Conservation (phyloP, 2,329 filamentous ascomycete genomes). For the Dothiorella sarmentorum region DNA sequence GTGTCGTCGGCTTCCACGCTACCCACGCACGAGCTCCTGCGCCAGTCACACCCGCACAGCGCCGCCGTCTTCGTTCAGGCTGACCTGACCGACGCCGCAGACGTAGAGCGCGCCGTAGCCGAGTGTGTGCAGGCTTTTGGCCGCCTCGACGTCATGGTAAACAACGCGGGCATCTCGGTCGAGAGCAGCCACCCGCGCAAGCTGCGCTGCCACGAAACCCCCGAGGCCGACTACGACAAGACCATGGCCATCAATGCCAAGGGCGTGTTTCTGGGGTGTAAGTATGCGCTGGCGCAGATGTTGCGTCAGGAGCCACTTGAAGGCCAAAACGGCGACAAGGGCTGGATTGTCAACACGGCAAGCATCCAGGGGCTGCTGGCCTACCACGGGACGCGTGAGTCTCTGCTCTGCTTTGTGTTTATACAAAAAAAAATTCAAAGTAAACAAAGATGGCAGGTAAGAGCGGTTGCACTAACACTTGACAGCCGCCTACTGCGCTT, state of each 20-base stretch:
- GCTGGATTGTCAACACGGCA: slow-evolving; percentile 41
- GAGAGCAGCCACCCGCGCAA: slow-evolving; percentile 27
- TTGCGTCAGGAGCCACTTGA: slow-evolving; percentile 32
- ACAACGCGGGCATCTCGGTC: slow-evolving; percentile 37
- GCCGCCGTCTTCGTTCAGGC: slow-evolving; percentile 28
- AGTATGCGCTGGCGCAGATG: slow-evolving; percentile 38
- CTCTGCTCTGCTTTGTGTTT: background rate
- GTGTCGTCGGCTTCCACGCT: slow-evolving; percentile 13
- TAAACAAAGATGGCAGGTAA: too few species aligned
- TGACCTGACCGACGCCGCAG: slow-evolving; percentile 30
- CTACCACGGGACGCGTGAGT: slow-evolving; percentile 28
- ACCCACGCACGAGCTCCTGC: slow-evolving; percentile 26
- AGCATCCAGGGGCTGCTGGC: slow-evolving; percentile 35
- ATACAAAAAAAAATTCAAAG: background rate
- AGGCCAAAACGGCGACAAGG: slow-evolving; percentile 26
- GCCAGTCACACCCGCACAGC: slow-evolving; percentile 20
- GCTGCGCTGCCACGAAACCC: slow-evolving; percentile 29
- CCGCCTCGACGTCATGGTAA: slow-evolving; percentile 35
- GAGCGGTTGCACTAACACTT: background rate
- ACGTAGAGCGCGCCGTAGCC: slow-evolving; percentile 27
- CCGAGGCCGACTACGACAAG: slow-evolving; percentile 35
- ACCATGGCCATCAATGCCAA: slow-evolving; percentile 38
- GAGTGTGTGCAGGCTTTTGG: slow-evolving; percentile 30
- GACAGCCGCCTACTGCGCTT: slow-evolving; percentile 43
- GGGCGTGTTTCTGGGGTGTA: slow-evolving; percentile 39